These are phyloP conservation scores for Somion occarium DNA, from an alignment of 1,284 basidiomycete species.

Conservation along the genomic window DNA sequence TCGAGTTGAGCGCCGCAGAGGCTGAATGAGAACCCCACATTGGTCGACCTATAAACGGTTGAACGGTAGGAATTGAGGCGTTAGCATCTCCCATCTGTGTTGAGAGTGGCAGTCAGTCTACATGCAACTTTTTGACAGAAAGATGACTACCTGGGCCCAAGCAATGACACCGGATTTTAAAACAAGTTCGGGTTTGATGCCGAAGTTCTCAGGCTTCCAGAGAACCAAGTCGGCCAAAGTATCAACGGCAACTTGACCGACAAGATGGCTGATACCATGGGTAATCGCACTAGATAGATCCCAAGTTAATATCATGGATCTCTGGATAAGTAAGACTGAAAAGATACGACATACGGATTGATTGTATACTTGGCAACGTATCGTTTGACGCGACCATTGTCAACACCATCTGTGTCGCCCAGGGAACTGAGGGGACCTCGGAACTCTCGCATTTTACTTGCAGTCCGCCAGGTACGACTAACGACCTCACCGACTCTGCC, in stretches of 20 bases:
- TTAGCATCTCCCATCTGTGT: constrained; percentile 89
- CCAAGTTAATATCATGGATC: neutral
- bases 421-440: constrained; percentile 63
- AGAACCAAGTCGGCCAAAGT: constrained; percentile 91
- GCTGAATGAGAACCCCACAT: constrained; percentile 85
- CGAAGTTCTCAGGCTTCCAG: constrained; percentile 94
- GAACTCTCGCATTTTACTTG: constrained; percentile 87
- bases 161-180: constrained; percentile 93
- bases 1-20: constrained; percentile 77
- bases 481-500: constrained; percentile 96
- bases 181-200: constrained; percentile 87
- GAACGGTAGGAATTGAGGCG: constrained; percentile 90
- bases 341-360: constrained; percentile 81
- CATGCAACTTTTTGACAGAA: neutral
- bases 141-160: constrained; percentile 73
- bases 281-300: constrained; percentile 74
- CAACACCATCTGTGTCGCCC: constrained; percentile 64
- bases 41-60: constrained; percentile 79
- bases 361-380: constrained; percentile 97
- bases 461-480: constrained; percentile 93
- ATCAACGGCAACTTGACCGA: constrained; percentile 83
- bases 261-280: constrained; percentile 86
- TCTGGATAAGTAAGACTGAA: constrained; percentile 86
- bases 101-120: neutral
- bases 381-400: constrained; percentile 96